A percentile compares a stretch with the other conserved stretches of the same genome.
Conservation (phyloP, 768 basidiomycete genomes). For the Paxillus rubicundulus region DNA sequence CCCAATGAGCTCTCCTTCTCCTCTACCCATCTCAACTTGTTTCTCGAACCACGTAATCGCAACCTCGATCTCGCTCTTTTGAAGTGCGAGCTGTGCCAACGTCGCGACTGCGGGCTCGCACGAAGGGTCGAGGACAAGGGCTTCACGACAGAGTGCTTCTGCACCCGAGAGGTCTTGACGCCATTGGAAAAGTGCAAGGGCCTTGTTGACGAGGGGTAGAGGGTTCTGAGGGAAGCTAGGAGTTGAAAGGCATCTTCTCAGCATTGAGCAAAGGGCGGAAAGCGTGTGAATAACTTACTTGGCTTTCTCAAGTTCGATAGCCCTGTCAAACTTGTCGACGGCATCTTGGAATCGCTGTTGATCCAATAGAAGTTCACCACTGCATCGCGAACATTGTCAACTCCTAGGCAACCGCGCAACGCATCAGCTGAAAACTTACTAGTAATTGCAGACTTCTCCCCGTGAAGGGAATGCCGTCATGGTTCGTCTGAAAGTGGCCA, state of each 20-base stretch:
- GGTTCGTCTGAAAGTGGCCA: slow-evolving; percentile 88
- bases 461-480: slow-evolving; percentile 80
- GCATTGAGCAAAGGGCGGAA: neutral
- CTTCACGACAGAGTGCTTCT: slow-evolving; percentile 84
- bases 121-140: slow-evolving; percentile 82
- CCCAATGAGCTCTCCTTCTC: slow-evolving; percentile 81
- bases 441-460: slow-evolving; percentile 93
- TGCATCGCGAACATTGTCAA: slow-evolving; percentile 28
- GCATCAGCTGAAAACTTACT: slow-evolving; percentile 49
- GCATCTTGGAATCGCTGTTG: slow-evolving; percentile 86
- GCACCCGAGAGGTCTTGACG: slow-evolving; percentile 84
- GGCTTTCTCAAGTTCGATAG: slow-evolving; percentile 81
- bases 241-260: neutral
- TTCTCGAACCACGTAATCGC: slow-evolving; percentile 86
- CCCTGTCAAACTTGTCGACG: slow-evolving; percentile 88
- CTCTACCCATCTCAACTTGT: slow-evolving; percentile 83
- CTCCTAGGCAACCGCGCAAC: neutral
- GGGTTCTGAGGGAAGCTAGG: slow-evolving; percentile 68
- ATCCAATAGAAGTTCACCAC: slow-evolving; percentile 92
- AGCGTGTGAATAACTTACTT: slow-evolving; percentile 45
- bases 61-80: slow-evolving; percentile 84
- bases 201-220: slow-evolving; percentile 94
- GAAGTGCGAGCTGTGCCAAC: slow-evolving; percentile 87
- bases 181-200: slow-evolving; percentile 95
- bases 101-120: slow-evolving; percentile 97